These are phyloP conservation scores for Fusarium luffae DNA, from an alignment of 2,329 filamentous ascomycete species.

Conservation along the genomic window DNA sequence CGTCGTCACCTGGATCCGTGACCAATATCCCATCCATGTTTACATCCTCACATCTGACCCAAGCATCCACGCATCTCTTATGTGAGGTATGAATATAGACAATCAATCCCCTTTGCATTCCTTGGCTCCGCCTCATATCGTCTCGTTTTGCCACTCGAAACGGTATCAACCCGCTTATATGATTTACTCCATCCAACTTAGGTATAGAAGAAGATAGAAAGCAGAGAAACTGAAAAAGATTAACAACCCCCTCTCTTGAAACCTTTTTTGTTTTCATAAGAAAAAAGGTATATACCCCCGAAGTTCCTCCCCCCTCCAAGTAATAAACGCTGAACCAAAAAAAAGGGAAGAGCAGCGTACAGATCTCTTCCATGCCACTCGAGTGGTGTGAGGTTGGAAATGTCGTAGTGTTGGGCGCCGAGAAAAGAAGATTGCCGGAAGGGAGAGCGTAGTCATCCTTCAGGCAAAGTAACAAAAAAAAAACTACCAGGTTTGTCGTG, in stretches of 20 bases:
- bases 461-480: conserved; percentile 18
- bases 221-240: conserved; percentile 18
- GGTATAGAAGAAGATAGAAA: conserved; percentile 44
- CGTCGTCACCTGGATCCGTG: conserved; percentile 35
- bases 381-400: conserved; percentile 21
- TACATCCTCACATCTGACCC: conserved; percentile 41
- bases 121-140: conserved; percentile 11
- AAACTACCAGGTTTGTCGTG: conserved; percentile 42
- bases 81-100: conserved; percentile 16
- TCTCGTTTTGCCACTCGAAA: conserved; percentile 13
- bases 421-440: conserved; percentile 25
- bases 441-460: conserved; percentile 1
- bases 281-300: conserved; percentile 30
- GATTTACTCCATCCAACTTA: conserved; percentile 46
- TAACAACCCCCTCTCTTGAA: conserved; percentile 28
- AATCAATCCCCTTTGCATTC: conserved; percentile 7
- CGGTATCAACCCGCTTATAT: conserved; percentile 38
- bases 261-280: conserved; percentile 33
- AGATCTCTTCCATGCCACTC: conserved; percentile 24
- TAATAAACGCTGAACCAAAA: conserved; percentile 34
- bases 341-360: conserved; percentile 17
- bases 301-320: conserved; percentile 10
- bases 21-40: conserved; percentile 41
- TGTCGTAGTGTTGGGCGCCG: conserved; percentile 17
- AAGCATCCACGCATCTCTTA: conserved; percentile 35